A percentile compares a stretch with the other conserved stretches of the same genome.
Evolutionary conservation across 192 early-diverging fungal species (phyloP).

Genomic region (Rhizoclosmatium globosum): DNA sequence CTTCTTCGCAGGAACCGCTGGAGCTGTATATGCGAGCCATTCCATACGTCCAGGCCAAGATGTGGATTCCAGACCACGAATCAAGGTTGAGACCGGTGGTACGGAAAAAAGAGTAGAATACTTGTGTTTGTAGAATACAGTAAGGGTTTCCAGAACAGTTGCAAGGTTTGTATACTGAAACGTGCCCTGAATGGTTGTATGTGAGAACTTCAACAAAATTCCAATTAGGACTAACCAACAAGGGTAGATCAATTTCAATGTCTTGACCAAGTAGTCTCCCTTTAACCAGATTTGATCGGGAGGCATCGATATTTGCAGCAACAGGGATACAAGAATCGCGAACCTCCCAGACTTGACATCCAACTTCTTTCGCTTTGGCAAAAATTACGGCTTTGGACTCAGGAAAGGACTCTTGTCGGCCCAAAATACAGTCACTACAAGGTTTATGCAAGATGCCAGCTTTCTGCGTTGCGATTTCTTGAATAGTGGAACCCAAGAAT

Average conservation of each 20-base stretch:
- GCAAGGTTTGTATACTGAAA: constrained; percentile 85
- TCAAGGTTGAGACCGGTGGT: constrained; percentile 43
- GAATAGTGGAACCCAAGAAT: constrained; percentile 72
- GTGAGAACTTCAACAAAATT: constrained; percentile 33
- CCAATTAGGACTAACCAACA: neutral
- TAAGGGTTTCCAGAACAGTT: constrained; percentile 72
- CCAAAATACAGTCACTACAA: constrained; percentile 44
- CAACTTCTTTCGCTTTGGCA: constrained; percentile 5
- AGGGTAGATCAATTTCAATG: constrained; percentile 1
- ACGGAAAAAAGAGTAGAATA: constrained; percentile 43
- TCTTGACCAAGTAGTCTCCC: neutral
- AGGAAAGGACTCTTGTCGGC: constrained; percentile 58
- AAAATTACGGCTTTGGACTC: constrained; percentile 39
- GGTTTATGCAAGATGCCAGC: constrained; percentile 76
- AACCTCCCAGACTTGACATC: neutral
- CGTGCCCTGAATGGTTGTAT: constrained; percentile 72
- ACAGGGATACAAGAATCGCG: neutral
- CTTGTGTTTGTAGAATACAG: constrained; percentile 55
- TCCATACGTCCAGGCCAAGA: constrained; percentile 89
- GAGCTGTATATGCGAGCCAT: constrained; percentile 52
- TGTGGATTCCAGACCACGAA: constrained; percentile 70
- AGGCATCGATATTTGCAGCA: neutral
- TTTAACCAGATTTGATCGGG: neutral
- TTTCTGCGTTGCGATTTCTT: constrained; percentile 79
- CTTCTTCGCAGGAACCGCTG: neutral